Evolutionary conservation across 140 eudicot species (phyloP), one percentile per base, ranked within the genome.

Genomic region (Ambrosia hybrid): DNA sequence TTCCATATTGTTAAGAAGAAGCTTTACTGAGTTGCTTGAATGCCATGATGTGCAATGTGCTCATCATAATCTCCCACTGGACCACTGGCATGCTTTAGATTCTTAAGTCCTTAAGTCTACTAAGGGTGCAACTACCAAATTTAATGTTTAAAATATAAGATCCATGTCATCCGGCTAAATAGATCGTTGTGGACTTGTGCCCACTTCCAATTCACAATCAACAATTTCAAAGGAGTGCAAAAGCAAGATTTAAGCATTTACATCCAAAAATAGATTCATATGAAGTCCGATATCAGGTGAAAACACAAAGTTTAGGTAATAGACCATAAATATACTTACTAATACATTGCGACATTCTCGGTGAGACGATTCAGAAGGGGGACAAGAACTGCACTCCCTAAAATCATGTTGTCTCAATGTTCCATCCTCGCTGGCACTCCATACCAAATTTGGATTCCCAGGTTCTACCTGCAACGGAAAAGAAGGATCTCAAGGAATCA

Each of bases 361-460:
- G 59, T 83, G 83, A 76, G 94, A 77, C 33, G 97, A 84, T 73
- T 91, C 91, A 66, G 91, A 80, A 63, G 94, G 87, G 16, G 97
- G 93, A 78, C 99, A 93, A 72, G 99, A 88, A 77, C 87, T 83
- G 79, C 81, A 83, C 85, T 93, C 99, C 68, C 99, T 89, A 43
- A 93, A 76, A 74, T 93, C 99, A 84, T 93, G 97, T 75, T 93
- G 99, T 86, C 99, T 86, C 81, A 93, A 59, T 46, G 99, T 93
- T 59, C 96, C 99, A 79, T 93, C 99, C 83, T 93, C 99, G 70
- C 99, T 90, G 51, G 99, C 99, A 88, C 99, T 93, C 99, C 99
- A 93, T 15, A 93, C 93, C 79, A 93, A 78, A 84, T 84, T 84
- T 13, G 99, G 99, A 68, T 93, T 93, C 62, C 99, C 99, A 66